Percentiles rank a stretch among this genome's conserved stretches.
Conservation (phyloP, 257 asterid genomes). For the Solanum gandarillasii region DNA sequence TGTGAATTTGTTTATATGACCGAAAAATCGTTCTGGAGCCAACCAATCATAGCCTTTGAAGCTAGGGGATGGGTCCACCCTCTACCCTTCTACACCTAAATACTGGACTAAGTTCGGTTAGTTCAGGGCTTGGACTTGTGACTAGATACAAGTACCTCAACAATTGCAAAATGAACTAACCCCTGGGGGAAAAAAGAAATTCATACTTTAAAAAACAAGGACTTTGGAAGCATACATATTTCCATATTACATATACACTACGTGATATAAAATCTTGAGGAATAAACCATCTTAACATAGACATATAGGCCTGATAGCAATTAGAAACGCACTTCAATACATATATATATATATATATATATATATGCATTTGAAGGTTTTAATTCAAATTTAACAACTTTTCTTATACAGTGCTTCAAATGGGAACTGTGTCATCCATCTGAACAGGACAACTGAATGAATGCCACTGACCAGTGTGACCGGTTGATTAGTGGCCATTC, state of each 20-base stretch:
- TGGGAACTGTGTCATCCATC: not conserved
- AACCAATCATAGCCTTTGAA: not conserved
- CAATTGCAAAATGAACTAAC: not conserved
- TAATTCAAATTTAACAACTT: not conserved
- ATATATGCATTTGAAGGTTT: not conserved
- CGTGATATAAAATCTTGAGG: not conserved
- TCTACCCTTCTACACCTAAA: not conserved
- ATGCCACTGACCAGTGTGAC: not conserved
- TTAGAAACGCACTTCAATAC: not conserved
- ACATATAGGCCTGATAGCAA: not conserved
- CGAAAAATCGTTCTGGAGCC: not conserved
- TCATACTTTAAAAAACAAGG: not conserved
- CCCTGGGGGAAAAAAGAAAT: not conserved
- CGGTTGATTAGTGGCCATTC: not conserved
- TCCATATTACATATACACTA: not conserved
- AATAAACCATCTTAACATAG: not conserved
- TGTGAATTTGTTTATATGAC: not conserved
- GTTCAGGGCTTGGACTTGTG: not conserved
- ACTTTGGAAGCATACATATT: not conserved
- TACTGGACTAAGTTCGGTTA: not conserved
- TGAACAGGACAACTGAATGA: not conserved
- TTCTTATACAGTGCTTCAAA: not conserved
- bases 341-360: not conserved
- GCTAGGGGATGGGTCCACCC: not conserved
- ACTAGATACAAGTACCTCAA: not conserved